Conservation (phyloP, 2,329 filamentous ascomycete genomes). For the Cordyceps fumosorosea region DNA sequence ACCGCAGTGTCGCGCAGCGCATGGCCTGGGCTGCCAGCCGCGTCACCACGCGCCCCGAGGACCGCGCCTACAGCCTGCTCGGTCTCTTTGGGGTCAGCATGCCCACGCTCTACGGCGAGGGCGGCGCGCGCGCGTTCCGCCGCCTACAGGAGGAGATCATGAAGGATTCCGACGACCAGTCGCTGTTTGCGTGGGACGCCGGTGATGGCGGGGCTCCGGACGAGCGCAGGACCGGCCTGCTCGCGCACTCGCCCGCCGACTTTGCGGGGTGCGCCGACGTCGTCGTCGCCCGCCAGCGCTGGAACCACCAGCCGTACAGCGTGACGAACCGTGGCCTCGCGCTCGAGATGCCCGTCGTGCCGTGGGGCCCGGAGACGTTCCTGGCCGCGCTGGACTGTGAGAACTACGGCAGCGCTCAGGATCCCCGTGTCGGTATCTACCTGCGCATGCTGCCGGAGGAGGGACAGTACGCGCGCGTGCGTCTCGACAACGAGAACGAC, state of each 20-base stretch:
- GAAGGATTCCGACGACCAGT: slow-evolving; percentile 16
- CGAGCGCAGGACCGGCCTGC: not conserved
- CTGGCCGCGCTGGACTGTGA: slow-evolving; percentile 10
- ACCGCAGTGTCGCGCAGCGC: slow-evolving; percentile 15
- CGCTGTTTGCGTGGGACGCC: slow-evolving; percentile 20
- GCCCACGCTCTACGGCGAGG: slow-evolving; percentile 22
- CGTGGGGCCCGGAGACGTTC: slow-evolving; percentile 13
- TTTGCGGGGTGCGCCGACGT: not conserved
- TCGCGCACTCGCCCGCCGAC: not conserved
- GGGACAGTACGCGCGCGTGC: slow-evolving; percentile 1
- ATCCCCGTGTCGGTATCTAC: slow-evolving; percentile 10
- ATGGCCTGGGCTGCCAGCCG: slow-evolving; percentile 21
- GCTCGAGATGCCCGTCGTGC: slow-evolving; percentile 9
- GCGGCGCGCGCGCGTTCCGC: slow-evolving; percentile 12
- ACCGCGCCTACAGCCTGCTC: slow-evolving; percentile 21
- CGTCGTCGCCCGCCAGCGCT: not conserved
- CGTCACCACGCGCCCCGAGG: slow-evolving; percentile 19
- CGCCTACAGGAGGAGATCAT: slow-evolving; percentile 22
- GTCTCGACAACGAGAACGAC: no score
- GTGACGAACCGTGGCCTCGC: slow-evolving; percentile 12
- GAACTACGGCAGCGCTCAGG: not conserved
- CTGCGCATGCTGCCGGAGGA: slow-evolving; percentile 1
- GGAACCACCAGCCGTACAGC: slow-evolving; percentile 6
- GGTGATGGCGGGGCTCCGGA: not conserved
- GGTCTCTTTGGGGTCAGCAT: slow-evolving; percentile 22